Evolutionary conservation across 164 flowering plant species (phyloP), one percentile per base, ranked within the genome.

Genomic region (Tetracentron sinense): DNA sequence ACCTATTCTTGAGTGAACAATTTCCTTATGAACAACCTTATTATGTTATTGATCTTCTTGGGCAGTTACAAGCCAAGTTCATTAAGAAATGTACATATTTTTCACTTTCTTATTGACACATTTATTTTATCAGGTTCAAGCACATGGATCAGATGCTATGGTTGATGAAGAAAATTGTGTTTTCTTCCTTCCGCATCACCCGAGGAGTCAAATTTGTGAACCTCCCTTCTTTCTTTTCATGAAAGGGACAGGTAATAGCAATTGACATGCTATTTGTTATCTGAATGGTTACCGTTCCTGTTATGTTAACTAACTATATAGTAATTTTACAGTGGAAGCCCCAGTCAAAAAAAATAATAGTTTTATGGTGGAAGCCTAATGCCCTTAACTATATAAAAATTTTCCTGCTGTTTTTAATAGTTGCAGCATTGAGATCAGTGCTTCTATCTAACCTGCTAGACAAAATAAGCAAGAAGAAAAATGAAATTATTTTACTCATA

Each of bases 61-160:
- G n/a, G n/a, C n/a, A n/a, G n/a, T n/a, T n/a, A n/a, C n/a, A n/a
- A n/a, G n/a, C n/a, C n/a, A n/a, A n/a, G n/a, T n/a, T n/a, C n/a
- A n/a, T n/a, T n/a, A n/a, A n/a, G n/a, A n/a, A n/a, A n/a, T n/a
- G n/a, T n/a, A n/a, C n/a, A n/a, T n/a, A n/a, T n/a, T n/a, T n/a
- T n/a, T n/a, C n/a, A n/a, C n/a, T n/a, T n/a, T n/a, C n/a, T n/a
- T n/a, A n/a, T n/a, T n/a, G n/a, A n/a, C n/a, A n/a, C n/a, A n/a
- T n/a, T n/a, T n/a, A n/a, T 42, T 17, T 58, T 67, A 65, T 27
- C 75, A 92, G 98, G 89, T 92, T 68, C 97, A 93, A 76, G 96
- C 98, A 33, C 98, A 93, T 75, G 98, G 98, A 56, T 85, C 94
- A 22, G 98, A 93, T 80, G 98, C 89, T 58, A 93, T 93, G 97